These are phyloP conservation scores for Agrostemma githago DNA, from an alignment of 148 eudicot genomes.

Conservation along the genomic window DNA sequence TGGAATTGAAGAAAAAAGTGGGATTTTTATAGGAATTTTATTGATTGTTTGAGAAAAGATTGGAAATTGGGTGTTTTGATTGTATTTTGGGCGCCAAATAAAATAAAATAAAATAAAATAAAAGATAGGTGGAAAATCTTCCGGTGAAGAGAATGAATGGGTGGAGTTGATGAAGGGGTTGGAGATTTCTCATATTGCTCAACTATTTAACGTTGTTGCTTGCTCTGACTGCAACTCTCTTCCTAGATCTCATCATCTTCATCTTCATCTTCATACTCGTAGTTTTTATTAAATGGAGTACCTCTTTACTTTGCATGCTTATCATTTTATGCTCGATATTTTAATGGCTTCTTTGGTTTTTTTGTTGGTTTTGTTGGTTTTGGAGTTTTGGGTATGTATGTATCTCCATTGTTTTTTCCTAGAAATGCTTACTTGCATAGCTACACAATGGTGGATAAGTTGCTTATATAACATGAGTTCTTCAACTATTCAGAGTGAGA, in stretches of 20 bases:
- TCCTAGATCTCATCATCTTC: constrained; percentile 19
- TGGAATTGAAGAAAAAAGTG: too few relatives aligned
- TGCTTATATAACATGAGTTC: not conserved
- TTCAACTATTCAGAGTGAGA: not conserved
- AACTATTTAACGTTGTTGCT: constrained; percentile 25
- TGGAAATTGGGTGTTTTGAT: too few relatives aligned
- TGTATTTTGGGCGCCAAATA: too few relatives aligned
- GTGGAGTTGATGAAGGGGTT: constrained; percentile 13
- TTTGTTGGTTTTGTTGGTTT: not conserved
- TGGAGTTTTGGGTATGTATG: not conserved
- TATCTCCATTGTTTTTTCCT: constrained; percentile 1
- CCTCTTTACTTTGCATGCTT: not conserved
- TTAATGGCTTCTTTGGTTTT: not conserved
- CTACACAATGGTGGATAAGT: not conserved
- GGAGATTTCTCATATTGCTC: constrained; percentile 23
- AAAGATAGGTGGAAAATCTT: constrained; percentile 8
- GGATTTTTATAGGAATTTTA: too few relatives aligned
- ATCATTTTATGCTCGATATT: not conserved
- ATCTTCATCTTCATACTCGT: constrained; percentile 11
- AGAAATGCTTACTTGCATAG: not conserved
- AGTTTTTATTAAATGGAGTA: not conserved
- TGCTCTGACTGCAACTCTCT: constrained; percentile 25
- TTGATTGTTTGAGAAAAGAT: too few relatives aligned
- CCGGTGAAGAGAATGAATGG: constrained; percentile 13
- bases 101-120: not conserved